phyloP scores from a whole-genome alignment of 805 yeast species.

The Candida stauntonica region DNA sequence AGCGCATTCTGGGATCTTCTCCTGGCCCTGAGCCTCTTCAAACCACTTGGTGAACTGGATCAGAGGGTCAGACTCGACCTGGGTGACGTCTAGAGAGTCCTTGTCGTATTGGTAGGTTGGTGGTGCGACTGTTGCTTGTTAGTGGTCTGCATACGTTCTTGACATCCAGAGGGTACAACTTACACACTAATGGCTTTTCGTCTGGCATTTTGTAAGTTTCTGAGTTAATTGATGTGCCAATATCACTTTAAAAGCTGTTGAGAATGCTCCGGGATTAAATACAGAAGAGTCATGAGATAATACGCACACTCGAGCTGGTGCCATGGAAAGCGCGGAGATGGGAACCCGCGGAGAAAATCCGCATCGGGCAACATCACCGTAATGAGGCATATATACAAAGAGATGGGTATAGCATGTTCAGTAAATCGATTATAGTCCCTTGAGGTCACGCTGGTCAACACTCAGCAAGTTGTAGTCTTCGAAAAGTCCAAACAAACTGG shows the following conservation, averaged over 20 bases:
- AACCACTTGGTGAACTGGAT: constrained; percentile 84
- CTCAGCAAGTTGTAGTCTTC: constrained; percentile 20
- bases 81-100: constrained; percentile 48
- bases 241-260: not conserved
- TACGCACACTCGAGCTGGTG: not conserved
- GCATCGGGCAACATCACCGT: not conserved
- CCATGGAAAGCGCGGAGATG: not conserved
- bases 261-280: not conserved
- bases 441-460: constrained; percentile 6
- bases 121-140: constrained; percentile 53
- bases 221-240: not conserved
- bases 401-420: not conserved
- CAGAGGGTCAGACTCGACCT: constrained; percentile 59
- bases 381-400: too few species aligned
- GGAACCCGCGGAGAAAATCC: too few species aligned
- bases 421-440: constrained; percentile 1
- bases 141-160: not conserved
- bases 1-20: constrained; percentile 75
- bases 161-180: constrained; percentile 5
- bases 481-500: constrained; percentile 23
- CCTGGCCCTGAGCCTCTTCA: constrained; percentile 59
- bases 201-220: constrained; percentile 7
- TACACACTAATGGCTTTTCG: constrained; percentile 25
- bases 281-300: not conserved
- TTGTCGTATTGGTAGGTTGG: constrained; percentile 84